A percentile compares a stretch with the other conserved stretches of the same genome.
Evolutionary conservation across 1,284 basidiomycete species (phyloP).

Genomic region (Boletellus deceptivus): DNA sequence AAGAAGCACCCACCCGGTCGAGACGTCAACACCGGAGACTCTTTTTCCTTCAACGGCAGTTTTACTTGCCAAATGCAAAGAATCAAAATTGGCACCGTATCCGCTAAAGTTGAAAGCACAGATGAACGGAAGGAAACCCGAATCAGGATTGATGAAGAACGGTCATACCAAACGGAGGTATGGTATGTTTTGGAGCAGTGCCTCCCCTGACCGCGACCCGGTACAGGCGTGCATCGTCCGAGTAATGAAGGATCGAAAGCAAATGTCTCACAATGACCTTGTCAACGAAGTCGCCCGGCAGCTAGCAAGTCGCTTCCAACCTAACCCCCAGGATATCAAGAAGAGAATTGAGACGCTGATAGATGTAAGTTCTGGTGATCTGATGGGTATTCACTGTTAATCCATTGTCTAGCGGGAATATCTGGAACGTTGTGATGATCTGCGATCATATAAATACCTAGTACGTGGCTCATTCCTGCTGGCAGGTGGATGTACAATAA

Average conservation of each 20-base stretch:
- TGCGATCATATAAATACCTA: conserved; percentile 80
- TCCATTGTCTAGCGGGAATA: conserved; percentile 63
- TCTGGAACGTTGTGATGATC: conserved; percentile 74
- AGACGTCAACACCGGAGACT: conserved; percentile 74
- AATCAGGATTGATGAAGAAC: conserved; percentile 90
- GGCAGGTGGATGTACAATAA: not conserved
- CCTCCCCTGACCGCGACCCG: conserved; percentile 5
- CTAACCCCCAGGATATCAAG: conserved; percentile 86
- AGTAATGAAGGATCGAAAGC: conserved; percentile 96
- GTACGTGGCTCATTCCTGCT: conserved; percentile 32
- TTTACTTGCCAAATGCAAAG: conserved; percentile 83
- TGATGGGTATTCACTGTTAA: conserved; percentile 1
- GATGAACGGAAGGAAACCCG: conserved; percentile 92
- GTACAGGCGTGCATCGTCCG: conserved; percentile 91
- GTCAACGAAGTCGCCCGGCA: conserved; percentile 91
- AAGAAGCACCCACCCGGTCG: conserved; percentile 89
- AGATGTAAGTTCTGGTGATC: conserved; percentile 58
- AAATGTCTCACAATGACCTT: conserved; percentile 86
- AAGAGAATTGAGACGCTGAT: conserved; percentile 93
- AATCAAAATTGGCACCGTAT: conserved; percentile 93
- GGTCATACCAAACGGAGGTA: conserved; percentile 89
- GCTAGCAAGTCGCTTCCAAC: conserved; percentile 81
- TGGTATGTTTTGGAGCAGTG: conserved; percentile 3
- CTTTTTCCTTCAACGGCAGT: conserved; percentile 85
- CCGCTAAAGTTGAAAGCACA: conserved; percentile 80